Evolutionary conservation across 2,329 filamentous ascomycete species (phyloP).

Genomic region (Ophiostoma pallidulum): DNA sequence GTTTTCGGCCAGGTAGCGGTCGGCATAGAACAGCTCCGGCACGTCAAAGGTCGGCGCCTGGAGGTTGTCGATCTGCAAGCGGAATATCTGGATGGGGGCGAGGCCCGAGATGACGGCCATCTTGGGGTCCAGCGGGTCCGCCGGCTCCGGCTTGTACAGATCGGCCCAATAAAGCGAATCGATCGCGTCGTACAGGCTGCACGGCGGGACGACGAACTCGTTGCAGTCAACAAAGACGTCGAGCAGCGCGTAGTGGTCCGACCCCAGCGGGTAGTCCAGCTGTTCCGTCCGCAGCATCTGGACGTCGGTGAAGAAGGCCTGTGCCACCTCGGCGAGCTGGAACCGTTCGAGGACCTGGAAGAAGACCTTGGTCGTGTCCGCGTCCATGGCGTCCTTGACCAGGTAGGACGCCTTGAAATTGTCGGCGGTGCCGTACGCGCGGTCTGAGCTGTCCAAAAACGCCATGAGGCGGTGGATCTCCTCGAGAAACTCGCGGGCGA

Average conservation of each 20-base stretch:
- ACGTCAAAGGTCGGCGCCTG: conserved; percentile 17
- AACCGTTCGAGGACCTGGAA: conserved; percentile 31
- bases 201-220: conserved; percentile 60
- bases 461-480: conserved; percentile 55
- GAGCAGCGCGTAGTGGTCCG: conserved; percentile 16
- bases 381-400: conserved; percentile 1
- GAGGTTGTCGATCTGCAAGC: conserved; percentile 12
- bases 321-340: neutral
- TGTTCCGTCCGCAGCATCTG: neutral
- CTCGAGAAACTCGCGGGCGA: conserved; percentile 33
- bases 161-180: conserved; percentile 25
- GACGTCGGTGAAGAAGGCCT: conserved; percentile 6
- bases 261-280: neutral
- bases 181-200: conserved; percentile 29
- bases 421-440: conserved; percentile 49
- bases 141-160: neutral
- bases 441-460: conserved; percentile 51
- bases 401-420: conserved; percentile 6
- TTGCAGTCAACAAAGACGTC: conserved; percentile 52
- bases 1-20: conserved; percentile 20
- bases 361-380: conserved; percentile 33
- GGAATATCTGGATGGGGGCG: conserved; percentile 17
- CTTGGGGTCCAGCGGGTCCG: neutral
- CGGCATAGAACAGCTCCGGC: conserved; percentile 19
- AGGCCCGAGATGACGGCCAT: conserved; percentile 10